Conservation (phyloP, 108 stramenopile genomes). For the Schizochytrium sp. region DNA sequence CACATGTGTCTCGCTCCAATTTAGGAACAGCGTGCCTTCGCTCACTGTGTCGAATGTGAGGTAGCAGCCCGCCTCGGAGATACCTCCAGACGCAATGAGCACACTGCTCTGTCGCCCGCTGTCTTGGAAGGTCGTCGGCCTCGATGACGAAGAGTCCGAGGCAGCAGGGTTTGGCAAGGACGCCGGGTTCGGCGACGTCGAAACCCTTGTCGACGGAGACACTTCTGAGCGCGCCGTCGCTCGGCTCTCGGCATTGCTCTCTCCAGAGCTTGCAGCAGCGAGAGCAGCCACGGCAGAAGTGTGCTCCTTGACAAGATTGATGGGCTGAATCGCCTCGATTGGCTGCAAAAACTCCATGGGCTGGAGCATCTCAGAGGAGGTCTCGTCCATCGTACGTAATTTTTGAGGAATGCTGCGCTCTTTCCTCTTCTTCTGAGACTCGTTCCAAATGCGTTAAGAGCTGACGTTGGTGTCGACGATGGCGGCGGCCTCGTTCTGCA, state of each 20-base stretch:
- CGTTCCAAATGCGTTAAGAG: too few relatives aligned
- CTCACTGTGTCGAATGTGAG: neutral
- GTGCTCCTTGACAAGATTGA: neutral
- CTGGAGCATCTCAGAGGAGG: neutral
- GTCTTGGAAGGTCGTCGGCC: neutral
- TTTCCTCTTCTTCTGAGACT: too few relatives aligned
- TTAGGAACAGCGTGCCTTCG: constrained; percentile 2
- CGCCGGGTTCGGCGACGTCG: neutral
- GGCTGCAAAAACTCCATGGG: neutral
- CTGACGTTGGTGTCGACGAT: too few relatives aligned
- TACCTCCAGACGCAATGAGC: neutral
- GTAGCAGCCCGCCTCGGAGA: neutral
- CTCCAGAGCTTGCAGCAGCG: too few relatives aligned
- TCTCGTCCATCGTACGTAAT: neutral
- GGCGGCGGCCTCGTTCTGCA: too few relatives aligned
- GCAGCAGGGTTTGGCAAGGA: neutral
- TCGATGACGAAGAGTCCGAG: neutral
- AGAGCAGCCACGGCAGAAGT: neutral
- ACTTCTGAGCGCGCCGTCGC: too few relatives aligned
- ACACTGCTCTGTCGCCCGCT: neutral
- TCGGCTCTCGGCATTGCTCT: too few relatives aligned
- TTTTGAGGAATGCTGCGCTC: too few relatives aligned
- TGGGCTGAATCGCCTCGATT: neutral
- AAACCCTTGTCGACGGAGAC: too few relatives aligned
- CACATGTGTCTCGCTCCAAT: constrained; percentile 14